phyloP scores from a whole-genome alignment of 441 rosid species.

The Viola pubescens region DNA sequence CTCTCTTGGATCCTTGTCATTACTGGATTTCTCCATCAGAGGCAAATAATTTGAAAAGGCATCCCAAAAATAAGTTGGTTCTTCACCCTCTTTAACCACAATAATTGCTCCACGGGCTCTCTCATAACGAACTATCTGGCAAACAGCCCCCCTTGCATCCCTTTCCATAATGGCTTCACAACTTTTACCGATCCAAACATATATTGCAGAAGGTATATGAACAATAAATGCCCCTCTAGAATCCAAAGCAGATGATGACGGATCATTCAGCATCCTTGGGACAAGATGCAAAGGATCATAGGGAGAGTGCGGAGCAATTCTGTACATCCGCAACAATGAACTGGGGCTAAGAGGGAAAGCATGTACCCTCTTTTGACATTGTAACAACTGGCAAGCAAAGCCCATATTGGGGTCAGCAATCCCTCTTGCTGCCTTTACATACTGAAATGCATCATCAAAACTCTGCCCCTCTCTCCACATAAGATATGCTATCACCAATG shows the following conservation, averaged over 20 bases:
- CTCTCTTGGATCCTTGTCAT: constrained; percentile 26
- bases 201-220: constrained; percentile 74
- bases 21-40: constrained; percentile 48
- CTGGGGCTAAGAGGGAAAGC: constrained; percentile 94
- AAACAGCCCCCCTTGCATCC: constrained; percentile 90
- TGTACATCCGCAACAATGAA: constrained; percentile 81
- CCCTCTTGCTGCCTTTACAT: constrained; percentile 91
- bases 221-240: constrained; percentile 94
- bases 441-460: constrained; percentile 94
- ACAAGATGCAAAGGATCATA: constrained; percentile 98
- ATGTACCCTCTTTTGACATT: constrained; percentile 95
- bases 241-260: constrained; percentile 67
- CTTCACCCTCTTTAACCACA: constrained; percentile 79
- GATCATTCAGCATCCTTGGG: constrained; percentile 82
- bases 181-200: constrained; percentile 77
- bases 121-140: constrained; percentile 93
- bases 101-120: constrained; percentile 63
- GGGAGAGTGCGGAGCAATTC: constrained; percentile 88
- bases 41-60: constrained; percentile 69
- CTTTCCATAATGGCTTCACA: constrained; percentile 85
- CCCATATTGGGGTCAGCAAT: constrained; percentile 99
- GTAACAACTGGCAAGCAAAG: constrained; percentile 90
- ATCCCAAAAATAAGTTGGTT: constrained; percentile 78
- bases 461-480: constrained; percentile 99
- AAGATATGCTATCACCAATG: constrained; percentile 88